Conservation (phyloP, 2,329 filamentous ascomycete genomes). For the Alternaria sp. region DNA sequence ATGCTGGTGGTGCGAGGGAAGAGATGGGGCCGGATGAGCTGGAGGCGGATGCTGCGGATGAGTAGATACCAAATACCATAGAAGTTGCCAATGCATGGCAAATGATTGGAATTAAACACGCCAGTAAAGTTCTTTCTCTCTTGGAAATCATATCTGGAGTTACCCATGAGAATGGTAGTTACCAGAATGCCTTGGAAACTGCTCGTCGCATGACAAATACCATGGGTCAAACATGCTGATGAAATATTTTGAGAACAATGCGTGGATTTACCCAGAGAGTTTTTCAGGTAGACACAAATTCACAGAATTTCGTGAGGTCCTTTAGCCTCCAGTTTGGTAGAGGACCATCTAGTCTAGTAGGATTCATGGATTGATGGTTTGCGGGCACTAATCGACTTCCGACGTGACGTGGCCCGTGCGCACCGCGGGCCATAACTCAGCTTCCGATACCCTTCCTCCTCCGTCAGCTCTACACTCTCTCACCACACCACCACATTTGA, state of each 20-base stretch:
- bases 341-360: neutral
- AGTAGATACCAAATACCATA: conserved; percentile 12
- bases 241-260: neutral
- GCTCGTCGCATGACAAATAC: neutral
- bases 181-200: neutral
- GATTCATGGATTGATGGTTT: neutral
- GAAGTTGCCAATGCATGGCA: neutral
- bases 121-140: neutral
- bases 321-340: neutral
- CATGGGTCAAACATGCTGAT: neutral
- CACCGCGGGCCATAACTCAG: neutral
- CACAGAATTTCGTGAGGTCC: neutral
- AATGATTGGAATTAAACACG: neutral
- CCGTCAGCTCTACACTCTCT: conserved; percentile 14
- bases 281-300: neutral
- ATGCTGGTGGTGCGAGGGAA: conserved; percentile 48
- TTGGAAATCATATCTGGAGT: neutral
- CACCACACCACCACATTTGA: conserved; percentile 12
- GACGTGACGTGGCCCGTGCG: conserved; percentile 1
- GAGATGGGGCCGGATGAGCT: conserved; percentile 38
- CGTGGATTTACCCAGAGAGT: neutral
- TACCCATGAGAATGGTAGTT: neutral
- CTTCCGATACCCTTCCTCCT: conserved; percentile 4
- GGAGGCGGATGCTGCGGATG: conserved; percentile 37
- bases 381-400: neutral